These are phyloP conservation scores for Kockiozyma suomiensis DNA, from an alignment of 805 yeast genomes.

Conservation along the genomic window DNA sequence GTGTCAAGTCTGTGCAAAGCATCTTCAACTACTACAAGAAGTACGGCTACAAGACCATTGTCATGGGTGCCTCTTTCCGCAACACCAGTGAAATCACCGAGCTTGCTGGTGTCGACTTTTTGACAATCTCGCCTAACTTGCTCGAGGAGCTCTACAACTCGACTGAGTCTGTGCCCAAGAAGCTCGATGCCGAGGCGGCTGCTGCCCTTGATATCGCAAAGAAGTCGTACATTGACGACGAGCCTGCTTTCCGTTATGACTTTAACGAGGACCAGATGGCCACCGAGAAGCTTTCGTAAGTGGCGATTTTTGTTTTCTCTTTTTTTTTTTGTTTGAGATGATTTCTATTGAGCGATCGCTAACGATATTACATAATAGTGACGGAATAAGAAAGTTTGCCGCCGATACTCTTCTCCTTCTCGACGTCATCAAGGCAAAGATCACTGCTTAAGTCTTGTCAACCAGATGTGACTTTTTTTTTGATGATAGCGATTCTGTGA, in stretches of 20 bases:
- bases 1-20: constrained; percentile 84
- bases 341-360: too few species aligned
- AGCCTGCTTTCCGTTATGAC: constrained; percentile 83
- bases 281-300: constrained; percentile 80
- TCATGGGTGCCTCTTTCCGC: constrained; percentile 99
- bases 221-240: constrained; percentile 81
- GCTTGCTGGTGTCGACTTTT: constrained; percentile 94
- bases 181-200: constrained; percentile 70
- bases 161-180: constrained; percentile 74
- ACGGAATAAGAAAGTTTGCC: constrained; percentile 97
- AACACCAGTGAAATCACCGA: constrained; percentile 93
- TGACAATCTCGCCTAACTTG: constrained; percentile 91
- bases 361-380: constrained; percentile 43
- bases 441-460: constrained; percentile 17
- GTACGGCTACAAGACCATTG: constrained; percentile 93
- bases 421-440: constrained; percentile 33
- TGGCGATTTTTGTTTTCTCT: not conserved
- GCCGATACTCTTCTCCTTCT: constrained; percentile 81
- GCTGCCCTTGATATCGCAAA: constrained; percentile 59
- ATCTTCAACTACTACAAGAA: constrained; percentile 98
- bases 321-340: not conserved
- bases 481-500: too few species aligned
- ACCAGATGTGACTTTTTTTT: too few species aligned
- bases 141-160: constrained; percentile 87
- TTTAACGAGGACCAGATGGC: constrained; percentile 98